phyloP scores from a whole-genome alignment of 2,329 filamentous ascomycete genomes.

The Phialophora tarda region DNA sequence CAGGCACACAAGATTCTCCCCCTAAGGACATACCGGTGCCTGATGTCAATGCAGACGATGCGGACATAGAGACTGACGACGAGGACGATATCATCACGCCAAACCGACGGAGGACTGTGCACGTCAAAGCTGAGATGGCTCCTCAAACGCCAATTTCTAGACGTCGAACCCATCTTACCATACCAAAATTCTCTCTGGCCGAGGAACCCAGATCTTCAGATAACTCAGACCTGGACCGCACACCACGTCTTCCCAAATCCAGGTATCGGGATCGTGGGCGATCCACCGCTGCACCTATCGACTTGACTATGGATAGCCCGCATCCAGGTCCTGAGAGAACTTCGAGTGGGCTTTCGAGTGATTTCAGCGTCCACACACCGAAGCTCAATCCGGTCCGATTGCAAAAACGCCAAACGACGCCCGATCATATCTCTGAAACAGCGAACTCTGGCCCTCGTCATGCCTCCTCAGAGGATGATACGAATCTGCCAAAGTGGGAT shows the following conservation, averaged over 20 bases:
- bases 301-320: conserved; percentile 42
- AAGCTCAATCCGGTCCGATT: conserved; percentile 43
- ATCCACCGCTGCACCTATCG: conserved; percentile 36
- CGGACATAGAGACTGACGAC: conserved; percentile 33
- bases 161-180: neutral
- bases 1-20: neutral
- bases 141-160: conserved; percentile 6
- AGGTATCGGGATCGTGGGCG: conserved; percentile 23
- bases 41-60: conserved; percentile 27
- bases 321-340: conserved; percentile 6
- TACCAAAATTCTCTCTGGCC: neutral
- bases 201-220: conserved; percentile 24
- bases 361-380: conserved; percentile 45
- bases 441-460: neutral
- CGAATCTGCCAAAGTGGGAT: conserved; percentile 27
- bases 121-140: neutral
- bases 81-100: conserved; percentile 33
- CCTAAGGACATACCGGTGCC: neutral
- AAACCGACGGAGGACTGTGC: conserved; percentile 9
- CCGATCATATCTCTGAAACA: conserved; percentile 1
- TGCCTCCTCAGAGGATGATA: conserved; percentile 15
- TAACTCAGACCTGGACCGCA: conserved; percentile 25
- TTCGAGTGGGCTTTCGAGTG: conserved; percentile 26
- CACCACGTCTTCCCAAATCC: conserved; percentile 24
- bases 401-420: neutral